Evolutionary conservation across 1,284 basidiomycete species (phyloP), one percentile per base, ranked within the genome.

Genomic region (Ustilago shanxiensis): DNA sequence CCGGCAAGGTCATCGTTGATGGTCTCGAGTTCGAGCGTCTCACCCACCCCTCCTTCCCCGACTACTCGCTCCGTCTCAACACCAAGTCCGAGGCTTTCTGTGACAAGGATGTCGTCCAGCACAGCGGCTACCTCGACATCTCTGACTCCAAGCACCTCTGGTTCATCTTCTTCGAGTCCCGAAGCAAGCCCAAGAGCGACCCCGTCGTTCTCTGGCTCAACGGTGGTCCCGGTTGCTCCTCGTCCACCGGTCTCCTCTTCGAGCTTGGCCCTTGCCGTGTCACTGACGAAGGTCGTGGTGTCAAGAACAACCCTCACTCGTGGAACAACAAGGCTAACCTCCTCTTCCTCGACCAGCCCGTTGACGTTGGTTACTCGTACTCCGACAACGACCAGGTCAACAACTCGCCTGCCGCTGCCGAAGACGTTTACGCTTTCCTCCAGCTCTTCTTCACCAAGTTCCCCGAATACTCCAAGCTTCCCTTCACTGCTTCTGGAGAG

Each of bases 151-250:
- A 93, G 81, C 93, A 95, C 80, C 89, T 95, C 24, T 94, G 94
- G 90, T 95, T 93, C 88, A 93, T 92, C 29, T 93, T 94, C 89
- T 95, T 95, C 81, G 94, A 95, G 87, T 90, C 91, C 2, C 89
- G 94, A 47, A 88, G 87, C 67, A 89, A 90, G 28, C 94, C 95
- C 1, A 87, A 89, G 58, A 88, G 90, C 53, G 94, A 93, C 20
- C 94, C 94, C 11, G 88, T 97, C 4, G 89, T 95, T 29, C 88
- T 97, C 63, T 96, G 95, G 95, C 88, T 95, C 47, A 95, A 94
- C 81, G 94, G 94, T 52, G 93, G 93, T 6, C 92, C 93, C 16
- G 92, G 85, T 59, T 80, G 83, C 72, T 85, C 81, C 33, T 82
- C 81, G 22, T 79, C 78, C 55, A 80, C 79, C 41, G 84, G 84